These are phyloP conservation scores for Salicornia ramosissima DNA, from an alignment of 148 eudicot species.

Conservation along the genomic window DNA sequence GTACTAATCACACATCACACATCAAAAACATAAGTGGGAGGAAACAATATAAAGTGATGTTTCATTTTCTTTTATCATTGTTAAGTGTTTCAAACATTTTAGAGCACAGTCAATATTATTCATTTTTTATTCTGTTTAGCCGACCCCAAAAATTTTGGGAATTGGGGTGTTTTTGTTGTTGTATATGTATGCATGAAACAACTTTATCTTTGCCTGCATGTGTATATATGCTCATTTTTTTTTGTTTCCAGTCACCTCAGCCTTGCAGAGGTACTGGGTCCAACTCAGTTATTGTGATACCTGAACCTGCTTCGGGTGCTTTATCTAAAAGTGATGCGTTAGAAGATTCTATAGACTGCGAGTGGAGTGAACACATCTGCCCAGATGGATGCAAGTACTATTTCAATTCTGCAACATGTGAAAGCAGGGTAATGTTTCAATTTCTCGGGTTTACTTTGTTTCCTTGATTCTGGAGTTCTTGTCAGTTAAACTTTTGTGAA, in stretches of 20 bases:
- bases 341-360: conserved; percentile 46
- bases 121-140: background rate
- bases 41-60: background rate
- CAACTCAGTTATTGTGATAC: conserved; percentile 19
- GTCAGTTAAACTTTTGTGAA: conserved; percentile 13
- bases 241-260: conserved; percentile 32
- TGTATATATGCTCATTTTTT: background rate
- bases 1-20: too few relatives aligned
- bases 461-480: background rate
- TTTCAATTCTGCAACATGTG: conserved; percentile 70
- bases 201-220: background rate
- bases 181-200: too few relatives aligned
- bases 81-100: background rate
- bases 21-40: background rate
- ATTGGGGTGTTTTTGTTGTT: too few relatives aligned
- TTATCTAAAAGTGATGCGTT: conserved; percentile 20
- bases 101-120: background rate
- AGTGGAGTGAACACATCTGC: conserved; percentile 92
- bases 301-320: conserved; percentile 23
- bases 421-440: conserved; percentile 63
- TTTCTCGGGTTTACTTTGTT: background rate
- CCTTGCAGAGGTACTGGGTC: conserved; percentile 19
- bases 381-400: conserved; percentile 84
- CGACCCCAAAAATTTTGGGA: too few relatives aligned
- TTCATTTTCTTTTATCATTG: background rate